A percentile compares a stretch with the other conserved stretches of the same genome.
phyloP scores from a whole-genome alignment of 768 basidiomycete species.

The Scleroderma bovista region DNA sequence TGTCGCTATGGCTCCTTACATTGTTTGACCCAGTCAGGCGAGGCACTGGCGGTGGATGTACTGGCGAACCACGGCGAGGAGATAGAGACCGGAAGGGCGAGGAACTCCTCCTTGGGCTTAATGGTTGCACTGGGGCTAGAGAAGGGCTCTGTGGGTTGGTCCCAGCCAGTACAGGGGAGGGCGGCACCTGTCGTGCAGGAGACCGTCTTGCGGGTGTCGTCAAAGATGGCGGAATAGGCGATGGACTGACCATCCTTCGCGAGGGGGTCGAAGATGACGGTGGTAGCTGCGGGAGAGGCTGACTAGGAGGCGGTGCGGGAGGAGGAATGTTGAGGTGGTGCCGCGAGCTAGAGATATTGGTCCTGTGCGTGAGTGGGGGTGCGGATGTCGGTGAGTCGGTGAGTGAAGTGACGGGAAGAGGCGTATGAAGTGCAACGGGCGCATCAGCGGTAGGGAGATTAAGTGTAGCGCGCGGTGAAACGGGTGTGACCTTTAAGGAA shows the following conservation, averaged over 20 bases:
- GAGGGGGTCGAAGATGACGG: conserved; percentile 7
- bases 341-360: conserved; percentile 14
- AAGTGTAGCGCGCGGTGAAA: conserved; percentile 3
- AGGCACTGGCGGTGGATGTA: not conserved
- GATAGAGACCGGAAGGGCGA: conserved; percentile 21
- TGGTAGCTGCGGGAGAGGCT: conserved; percentile 26
- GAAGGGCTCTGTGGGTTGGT: not conserved
- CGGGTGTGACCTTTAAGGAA: conserved; percentile 1
- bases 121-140: conserved; percentile 8
- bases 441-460: conserved; percentile 4
- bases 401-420: conserved; percentile 9
- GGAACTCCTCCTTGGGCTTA: conserved; percentile 9
- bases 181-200: conserved; percentile 14
- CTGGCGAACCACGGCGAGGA: conserved; percentile 7
- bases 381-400: not conserved
- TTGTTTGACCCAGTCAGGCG: not conserved
- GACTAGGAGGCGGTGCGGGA: conserved; percentile 26
- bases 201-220: conserved; percentile 2
- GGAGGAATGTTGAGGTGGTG: conserved; percentile 26
- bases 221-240: conserved; percentile 1
- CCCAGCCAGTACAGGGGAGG: conserved; percentile 4
- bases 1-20: not conserved
- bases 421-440: conserved; percentile 14
- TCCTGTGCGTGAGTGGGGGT: conserved; percentile 3
- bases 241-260: not conserved